Percentiles rank a stretch among this genome's conserved stretches.
Conservation (phyloP, 192 early-diverging fungal genomes). For the Coemansia sp. region DNA sequence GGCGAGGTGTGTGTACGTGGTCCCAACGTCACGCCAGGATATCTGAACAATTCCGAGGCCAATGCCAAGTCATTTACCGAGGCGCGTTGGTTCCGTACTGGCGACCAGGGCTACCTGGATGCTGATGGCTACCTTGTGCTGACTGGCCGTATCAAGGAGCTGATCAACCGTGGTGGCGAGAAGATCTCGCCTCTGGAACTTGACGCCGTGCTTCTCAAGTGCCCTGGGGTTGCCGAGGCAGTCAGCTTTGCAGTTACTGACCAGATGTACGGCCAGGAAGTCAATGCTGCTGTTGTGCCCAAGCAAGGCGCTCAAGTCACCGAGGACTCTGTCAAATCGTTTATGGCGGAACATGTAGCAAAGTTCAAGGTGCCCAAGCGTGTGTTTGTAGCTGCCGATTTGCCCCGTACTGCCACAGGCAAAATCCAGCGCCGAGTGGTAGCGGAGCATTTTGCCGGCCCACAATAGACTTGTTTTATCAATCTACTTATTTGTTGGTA, state of each 20-base stretch:
- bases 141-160: constrained; percentile 85
- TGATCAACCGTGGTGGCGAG: constrained; percentile 88
- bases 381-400: constrained; percentile 60
- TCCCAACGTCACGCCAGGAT: constrained; percentile 74
- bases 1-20: constrained; percentile 88
- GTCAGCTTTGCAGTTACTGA: constrained; percentile 72
- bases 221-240: constrained; percentile 69
- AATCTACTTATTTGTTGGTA: neutral
- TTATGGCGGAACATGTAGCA: constrained; percentile 57
- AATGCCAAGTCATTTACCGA: constrained; percentile 63
- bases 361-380: constrained; percentile 73
- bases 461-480: constrained; percentile 18
- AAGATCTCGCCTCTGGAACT: constrained; percentile 89
- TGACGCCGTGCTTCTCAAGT: constrained; percentile 66
- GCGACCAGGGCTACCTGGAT: constrained; percentile 80
- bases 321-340: constrained; percentile 55
- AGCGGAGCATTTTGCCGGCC: constrained; percentile 57
- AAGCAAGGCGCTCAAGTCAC: constrained; percentile 54
- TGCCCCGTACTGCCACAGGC: constrained; percentile 74
- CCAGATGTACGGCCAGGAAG: constrained; percentile 80
- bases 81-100: constrained; percentile 75
- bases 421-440: constrained; percentile 68
- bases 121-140: constrained; percentile 72
- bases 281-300: constrained; percentile 70
- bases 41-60: constrained; percentile 69